Conservation (phyloP, 2,329 filamentous ascomycete species). For the Cytospora piceae region DNA sequence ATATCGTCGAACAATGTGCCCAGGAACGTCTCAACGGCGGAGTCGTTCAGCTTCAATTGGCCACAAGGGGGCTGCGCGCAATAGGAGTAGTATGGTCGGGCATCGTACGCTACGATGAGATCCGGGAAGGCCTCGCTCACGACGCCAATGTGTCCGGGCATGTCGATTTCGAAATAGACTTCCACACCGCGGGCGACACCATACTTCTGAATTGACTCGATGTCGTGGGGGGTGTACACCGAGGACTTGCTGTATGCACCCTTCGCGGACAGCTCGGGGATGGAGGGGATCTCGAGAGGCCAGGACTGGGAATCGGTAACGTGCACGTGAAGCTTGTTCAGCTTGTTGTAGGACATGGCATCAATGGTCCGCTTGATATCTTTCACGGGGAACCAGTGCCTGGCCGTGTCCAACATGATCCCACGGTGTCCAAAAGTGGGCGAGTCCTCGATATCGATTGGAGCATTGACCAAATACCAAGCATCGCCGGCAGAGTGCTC, state of each 20-base stretch:
- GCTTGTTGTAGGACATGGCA: conserved; percentile 76
- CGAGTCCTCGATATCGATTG: conserved; percentile 71
- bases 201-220: conserved; percentile 71
- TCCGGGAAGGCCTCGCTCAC: conserved; percentile 71
- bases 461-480: conserved; percentile 72
- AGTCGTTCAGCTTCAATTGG: conserved; percentile 76
- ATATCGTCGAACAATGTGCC: conserved; percentile 75
- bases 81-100: conserved; percentile 60
- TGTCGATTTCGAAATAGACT: conserved; percentile 77
- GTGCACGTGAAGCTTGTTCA: conserved; percentile 82
- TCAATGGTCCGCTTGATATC: conserved; percentile 78
- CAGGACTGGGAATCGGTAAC: conserved; percentile 84
- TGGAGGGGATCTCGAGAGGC: conserved; percentile 77
- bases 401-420: conserved; percentile 76
- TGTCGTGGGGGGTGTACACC: conserved; percentile 68
- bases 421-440: conserved; percentile 80
- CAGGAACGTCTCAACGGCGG: conserved; percentile 71
- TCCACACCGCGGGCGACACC: conserved; percentile 70
- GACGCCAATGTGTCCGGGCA: conserved; percentile 76
- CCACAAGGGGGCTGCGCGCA: conserved; percentile 68
- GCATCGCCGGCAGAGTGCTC: conserved; percentile 60
- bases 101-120: conserved; percentile 67
- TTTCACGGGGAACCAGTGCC: conserved; percentile 69
- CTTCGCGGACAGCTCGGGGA: conserved; percentile 72
- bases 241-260: conserved; percentile 72